Base-by-base conservation (phyloP, 2,329 filamentous ascomycete genomes). In the Fusarium tjaetaba region DNA sequence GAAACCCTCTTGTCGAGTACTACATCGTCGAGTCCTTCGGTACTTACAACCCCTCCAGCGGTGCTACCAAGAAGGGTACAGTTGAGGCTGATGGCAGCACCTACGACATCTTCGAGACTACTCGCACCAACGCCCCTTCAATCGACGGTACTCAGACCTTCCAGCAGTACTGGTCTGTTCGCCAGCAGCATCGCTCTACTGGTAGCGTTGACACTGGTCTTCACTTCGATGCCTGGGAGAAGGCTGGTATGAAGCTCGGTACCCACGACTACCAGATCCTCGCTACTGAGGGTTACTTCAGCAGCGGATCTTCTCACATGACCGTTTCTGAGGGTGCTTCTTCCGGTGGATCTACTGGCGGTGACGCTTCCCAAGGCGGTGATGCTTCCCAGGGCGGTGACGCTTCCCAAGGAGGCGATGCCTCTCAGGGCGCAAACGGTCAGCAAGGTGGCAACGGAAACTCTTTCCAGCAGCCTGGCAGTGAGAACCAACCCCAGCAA, bases 161-260 rank as follows among this genome's bases (percentile, higher is more conserved):
- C 78, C 80, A 85, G 78, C 87, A 88, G 80, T 88, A 84, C 81
- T 88, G 85, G 86, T 86, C 84, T 24, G 84, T 89, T 38, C 84
- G 87, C 62, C 80, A 82, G 65, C 80, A 72, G 51, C 88, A 89
- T 83, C 83, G 87, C 53, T 82, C 82, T 24, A 81, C 83, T 45
- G 88, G 88, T 8, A 86, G 84, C 18, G 84, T 90, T 61, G 86
- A 84, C 26, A 82, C 83, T 7, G 81, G 79, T 30, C 85, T 84
- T 68, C 87, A 89, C 79, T 89, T 90, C 72, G 82, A 86, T 70
- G 87, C 87, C 10, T 90, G 88, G 88, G 78, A 79, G 28, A 81
- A 82, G 57, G 75, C 79, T n/a, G 87, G 88, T 11, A 78, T 88
- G 80, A 82, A 80, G 38, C 76, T 89, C 16, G 88, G 88, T 6